Conservation (phyloP, 2,329 filamentous ascomycete species). For the Bipolaris cookei region DNA sequence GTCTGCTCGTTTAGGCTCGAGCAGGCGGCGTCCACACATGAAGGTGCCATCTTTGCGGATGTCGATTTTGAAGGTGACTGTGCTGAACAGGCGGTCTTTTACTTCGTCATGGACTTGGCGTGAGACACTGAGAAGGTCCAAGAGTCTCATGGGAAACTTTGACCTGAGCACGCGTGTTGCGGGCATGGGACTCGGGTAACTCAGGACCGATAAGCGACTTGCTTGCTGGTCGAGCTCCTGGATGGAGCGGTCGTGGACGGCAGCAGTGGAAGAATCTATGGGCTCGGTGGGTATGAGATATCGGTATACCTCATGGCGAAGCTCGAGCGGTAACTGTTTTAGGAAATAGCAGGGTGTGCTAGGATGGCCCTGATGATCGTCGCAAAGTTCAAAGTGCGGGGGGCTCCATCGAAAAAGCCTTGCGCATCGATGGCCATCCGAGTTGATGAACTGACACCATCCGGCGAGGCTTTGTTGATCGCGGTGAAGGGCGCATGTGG, state of each 20-base stretch:
- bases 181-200: background rate
- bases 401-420: slow-evolving; percentile 35
- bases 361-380: slow-evolving; percentile 33
- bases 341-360: slow-evolving; percentile 42
- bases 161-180: background rate
- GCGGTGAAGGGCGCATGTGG: slow-evolving; percentile 38
- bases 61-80: slow-evolving; percentile 40
- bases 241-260: slow-evolving; percentile 6
- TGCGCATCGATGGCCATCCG: slow-evolving; percentile 32
- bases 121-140: slow-evolving; percentile 35
- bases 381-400: slow-evolving; percentile 41
- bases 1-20: slow-evolving; percentile 39
- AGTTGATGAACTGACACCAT: slow-evolving; percentile 31
- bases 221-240: background rate
- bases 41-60: slow-evolving; percentile 41
- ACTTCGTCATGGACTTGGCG: slow-evolving; percentile 38
- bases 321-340: slow-evolving; percentile 39
- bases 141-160: slow-evolving; percentile 27
- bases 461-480: slow-evolving; percentile 38
- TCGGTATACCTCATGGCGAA: slow-evolving; percentile 40
- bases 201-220: background rate
- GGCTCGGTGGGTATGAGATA: slow-evolving; percentile 38
- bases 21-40: slow-evolving; percentile 42
- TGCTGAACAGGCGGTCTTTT: slow-evolving; percentile 39
- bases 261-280: slow-evolving; percentile 34